Base-by-base conservation (phyloP, 2,329 filamentous ascomycete genomes). In the Pseudogymnoascus sp. region DNA sequence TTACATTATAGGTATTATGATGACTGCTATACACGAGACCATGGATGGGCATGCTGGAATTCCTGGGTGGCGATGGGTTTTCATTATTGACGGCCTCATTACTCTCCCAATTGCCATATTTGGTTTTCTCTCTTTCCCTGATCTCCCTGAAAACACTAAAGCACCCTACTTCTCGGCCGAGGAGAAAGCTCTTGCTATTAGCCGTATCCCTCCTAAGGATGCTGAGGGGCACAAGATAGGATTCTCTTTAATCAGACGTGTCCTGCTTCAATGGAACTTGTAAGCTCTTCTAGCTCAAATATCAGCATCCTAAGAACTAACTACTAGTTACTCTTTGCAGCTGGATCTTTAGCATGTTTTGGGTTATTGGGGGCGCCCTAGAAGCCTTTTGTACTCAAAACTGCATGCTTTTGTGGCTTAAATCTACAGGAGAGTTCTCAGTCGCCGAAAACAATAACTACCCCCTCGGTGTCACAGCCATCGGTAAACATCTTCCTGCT, bases 361-460 rank as follows among this genome's bases (percentile, higher is more conserved):
- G 86, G 86, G 81, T 87, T 65, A 84, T 90, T 40, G 87, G 86
- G 0, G 86, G 87, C 31, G 86, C 89, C 69, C 86, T 85, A 0
- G 87, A 91, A 70, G 87, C 85, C 0, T 90, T 89, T 71, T 84
- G 81, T 60, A 79, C 81, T 18, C 89, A 90, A 71, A 76, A 82
- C 0, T 76, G 89, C 1, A 68, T 83, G 0, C 74, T 77, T 0
- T 66, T 83, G 1, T 82, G 80, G 65, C 76, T 82, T 76, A 78
- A 80, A 60, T 75, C 76, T 0, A 76, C 72, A 0, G 74, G 72
- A 1, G 72, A 72, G 15, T 82, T 81, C 65, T 74, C 75, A 3
- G 72, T 82, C 1, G 67, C 78, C 0, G 78, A 82, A 63, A 69
- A 80, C 12, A 82, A 83, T 71, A 78, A 82, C 60, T 82, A 80